These are phyloP conservation scores for Arthroderma sp. DNA, from an alignment of 2,329 filamentous ascomycete genomes.

Conservation along the genomic window DNA sequence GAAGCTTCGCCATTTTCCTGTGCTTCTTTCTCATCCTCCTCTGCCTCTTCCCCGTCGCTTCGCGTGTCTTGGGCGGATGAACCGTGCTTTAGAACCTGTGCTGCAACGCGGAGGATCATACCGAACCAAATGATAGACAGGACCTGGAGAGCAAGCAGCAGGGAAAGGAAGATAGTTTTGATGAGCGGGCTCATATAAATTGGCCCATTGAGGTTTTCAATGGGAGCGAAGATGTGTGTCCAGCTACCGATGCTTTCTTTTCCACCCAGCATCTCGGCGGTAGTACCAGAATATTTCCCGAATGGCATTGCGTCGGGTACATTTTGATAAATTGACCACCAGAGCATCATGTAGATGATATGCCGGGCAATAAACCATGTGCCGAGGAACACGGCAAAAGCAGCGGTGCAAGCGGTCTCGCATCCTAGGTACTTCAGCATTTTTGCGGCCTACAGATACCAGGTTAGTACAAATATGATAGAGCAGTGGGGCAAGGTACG, in stretches of 20 bases:
- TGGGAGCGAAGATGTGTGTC: slow-evolving; percentile 58
- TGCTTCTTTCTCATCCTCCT: slow-evolving; percentile 38
- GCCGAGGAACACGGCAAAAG: slow-evolving; percentile 74
- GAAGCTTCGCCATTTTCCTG: neutral
- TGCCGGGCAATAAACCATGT: slow-evolving; percentile 78
- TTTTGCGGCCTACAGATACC: slow-evolving; percentile 57
- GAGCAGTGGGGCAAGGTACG: slow-evolving; percentile 20
- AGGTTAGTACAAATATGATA: slow-evolving; percentile 3
- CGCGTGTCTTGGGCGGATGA: slow-evolving; percentile 69
- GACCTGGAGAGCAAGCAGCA: slow-evolving; percentile 64
- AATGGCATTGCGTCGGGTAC: slow-evolving; percentile 48
- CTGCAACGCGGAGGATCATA: slow-evolving; percentile 74
- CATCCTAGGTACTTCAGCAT: slow-evolving; percentile 81
- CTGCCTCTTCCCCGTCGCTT: slow-evolving; percentile 72
- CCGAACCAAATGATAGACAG: slow-evolving; percentile 79
- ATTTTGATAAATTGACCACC: slow-evolving; percentile 67
- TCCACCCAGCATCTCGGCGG: neutral
- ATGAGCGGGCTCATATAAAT: slow-evolving; percentile 70
- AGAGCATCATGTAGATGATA: slow-evolving; percentile 62
- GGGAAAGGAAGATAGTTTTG: slow-evolving; percentile 61
- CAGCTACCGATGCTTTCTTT: slow-evolving; percentile 30
- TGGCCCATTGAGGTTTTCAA: slow-evolving; percentile 54
- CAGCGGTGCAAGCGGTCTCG: slow-evolving; percentile 61
- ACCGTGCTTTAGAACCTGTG: slow-evolving; percentile 59
- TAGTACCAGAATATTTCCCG: slow-evolving; percentile 55